Evolutionary conservation across 305 asterid species (phyloP).

Genomic region (Fraxinus paxiana): DNA sequence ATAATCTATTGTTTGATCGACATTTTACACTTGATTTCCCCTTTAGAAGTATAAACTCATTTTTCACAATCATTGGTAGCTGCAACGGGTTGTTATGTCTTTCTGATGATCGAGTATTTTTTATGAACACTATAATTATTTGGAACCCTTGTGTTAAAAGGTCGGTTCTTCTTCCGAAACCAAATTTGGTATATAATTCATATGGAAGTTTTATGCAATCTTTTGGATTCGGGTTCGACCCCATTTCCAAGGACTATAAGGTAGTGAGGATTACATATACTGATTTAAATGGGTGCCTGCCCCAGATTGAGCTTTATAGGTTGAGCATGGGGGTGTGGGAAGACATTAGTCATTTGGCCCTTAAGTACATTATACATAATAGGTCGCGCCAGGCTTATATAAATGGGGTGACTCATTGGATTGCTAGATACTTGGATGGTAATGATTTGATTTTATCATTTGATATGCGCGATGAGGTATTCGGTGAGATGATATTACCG

Average conservation of each 20-base stretch:
- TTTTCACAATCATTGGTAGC: constrained; percentile 44
- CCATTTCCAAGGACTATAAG: constrained; percentile 35
- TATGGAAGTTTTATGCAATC: constrained; percentile 38
- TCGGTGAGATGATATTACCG: constrained; percentile 35
- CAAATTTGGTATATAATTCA: constrained; percentile 30
- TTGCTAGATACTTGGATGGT: constrained; percentile 23
- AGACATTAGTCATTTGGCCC: constrained; percentile 29
- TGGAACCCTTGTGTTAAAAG: constrained; percentile 50
- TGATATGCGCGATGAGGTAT: constrained; percentile 40
- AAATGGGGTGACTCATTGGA: constrained; percentile 45
- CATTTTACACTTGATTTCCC: constrained; percentile 27
- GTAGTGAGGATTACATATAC: constrained; percentile 40
- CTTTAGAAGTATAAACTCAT: constrained; percentile 34
- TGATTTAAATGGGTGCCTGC: constrained; percentile 16
- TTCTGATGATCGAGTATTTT: constrained; percentile 41
- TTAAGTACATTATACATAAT: constrained; percentile 21
- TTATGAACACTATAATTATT: constrained; percentile 30
- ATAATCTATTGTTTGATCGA: constrained; percentile 13
- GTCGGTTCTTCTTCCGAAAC: constrained; percentile 38
- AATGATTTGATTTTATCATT: constrained; percentile 37
- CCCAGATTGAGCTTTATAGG: constrained; percentile 45
- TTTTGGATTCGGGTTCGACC: constrained; percentile 48
- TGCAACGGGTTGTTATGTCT: constrained; percentile 52
- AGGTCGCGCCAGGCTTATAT: constrained; percentile 23
- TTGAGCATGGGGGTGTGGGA: constrained; percentile 43